Percentiles rank a stretch among this genome's conserved stretches.
Conservation (phyloP, 257 asterid genomes). For the Scutellaria barbata region DNA sequence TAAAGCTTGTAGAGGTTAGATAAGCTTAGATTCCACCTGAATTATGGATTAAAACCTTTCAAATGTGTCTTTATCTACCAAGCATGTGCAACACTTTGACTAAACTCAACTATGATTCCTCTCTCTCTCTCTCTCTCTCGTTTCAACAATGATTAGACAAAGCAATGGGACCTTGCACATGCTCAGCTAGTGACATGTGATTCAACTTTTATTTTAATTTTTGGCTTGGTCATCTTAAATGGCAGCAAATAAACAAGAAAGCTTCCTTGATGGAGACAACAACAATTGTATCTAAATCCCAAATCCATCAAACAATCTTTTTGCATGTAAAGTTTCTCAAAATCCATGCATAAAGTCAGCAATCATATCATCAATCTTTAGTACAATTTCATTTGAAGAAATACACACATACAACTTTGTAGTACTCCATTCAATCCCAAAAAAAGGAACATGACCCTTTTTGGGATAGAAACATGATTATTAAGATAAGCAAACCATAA, state of each 20-base stretch:
- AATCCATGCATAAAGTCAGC: constrained; percentile 53
- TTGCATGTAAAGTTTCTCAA: constrained; percentile 42
- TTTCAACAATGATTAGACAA: constrained; percentile 56
- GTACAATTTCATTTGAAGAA: constrained; percentile 3
- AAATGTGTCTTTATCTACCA: constrained; percentile 54
- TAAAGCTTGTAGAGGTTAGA: not conserved
- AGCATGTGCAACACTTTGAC: constrained; percentile 70
- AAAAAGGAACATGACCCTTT: no score
- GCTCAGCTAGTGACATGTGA: constrained; percentile 51
- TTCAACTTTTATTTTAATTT: constrained; percentile 37
- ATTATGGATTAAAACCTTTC: constrained; percentile 42
- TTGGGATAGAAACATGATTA: not conserved
- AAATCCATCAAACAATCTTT: constrained; percentile 27
- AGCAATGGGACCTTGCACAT: constrained; percentile 64
- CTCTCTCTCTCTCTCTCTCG: constrained; percentile 10
- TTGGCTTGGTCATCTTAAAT: constrained; percentile 54
- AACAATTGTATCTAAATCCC: constrained; percentile 44
- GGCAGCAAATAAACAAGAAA: constrained; percentile 46
- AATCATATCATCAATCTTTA: constrained; percentile 49
- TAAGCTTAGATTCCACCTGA: constrained; percentile 32
- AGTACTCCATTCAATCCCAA: no score
- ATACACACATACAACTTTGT: not conserved
- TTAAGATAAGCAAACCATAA: not conserved
- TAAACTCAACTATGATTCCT: constrained; percentile 31
- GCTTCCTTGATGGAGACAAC: constrained; percentile 71